Base-by-base conservation (phyloP, 306 rosid species). In the Sicyos edulis region DNA sequence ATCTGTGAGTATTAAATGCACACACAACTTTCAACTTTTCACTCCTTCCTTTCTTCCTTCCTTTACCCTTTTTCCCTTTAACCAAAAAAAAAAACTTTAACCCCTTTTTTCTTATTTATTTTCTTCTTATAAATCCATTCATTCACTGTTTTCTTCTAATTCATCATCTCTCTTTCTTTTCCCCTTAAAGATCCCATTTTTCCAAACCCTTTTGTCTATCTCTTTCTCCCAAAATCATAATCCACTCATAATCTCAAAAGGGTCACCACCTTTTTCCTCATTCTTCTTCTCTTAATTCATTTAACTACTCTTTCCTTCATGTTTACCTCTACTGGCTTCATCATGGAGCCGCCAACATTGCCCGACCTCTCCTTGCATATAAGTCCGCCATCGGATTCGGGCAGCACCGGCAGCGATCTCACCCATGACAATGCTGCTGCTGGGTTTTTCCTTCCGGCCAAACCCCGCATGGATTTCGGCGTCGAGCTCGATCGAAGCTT, bases 301-400 rank as follows among this genome's bases (percentile, higher is more conserved):
- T 49, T 8, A 8, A 44, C 5, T 37, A 0, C 42, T 7, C 42
- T 37, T 44, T 14, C 45, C 10, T 20, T 66, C 82, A 80, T 83
- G 84, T 76, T 78, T 70, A 12, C 79, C 79, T 12, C 20, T 20
- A 71, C 75, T 75, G 67, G 75, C 15, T 77, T 12, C 66, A 47
- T 47, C 15, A 86, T 74, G 83, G 67, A 71, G 77, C 70, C 78
- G 51, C 44, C 82, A 37, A 63, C 85, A 22, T 80, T 83, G 51
- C 86, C 88, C 19, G 92, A 92, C 80, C 90, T 92, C 45, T 85
- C 97, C 76, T 83, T 92, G 70, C 91, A 92, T 81, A 89, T 92
- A 21, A 83, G 92, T 55, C 91, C 89, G 0, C 95, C 97, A 0
- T 78, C 83, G 2, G 14, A 12, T 17, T 62, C 69, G 68, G 54